These are phyloP conservation scores for Lolium rigidum DNA, from an alignment of 176 grass and related monocot genomes.

Conservation along the genomic window DNA sequence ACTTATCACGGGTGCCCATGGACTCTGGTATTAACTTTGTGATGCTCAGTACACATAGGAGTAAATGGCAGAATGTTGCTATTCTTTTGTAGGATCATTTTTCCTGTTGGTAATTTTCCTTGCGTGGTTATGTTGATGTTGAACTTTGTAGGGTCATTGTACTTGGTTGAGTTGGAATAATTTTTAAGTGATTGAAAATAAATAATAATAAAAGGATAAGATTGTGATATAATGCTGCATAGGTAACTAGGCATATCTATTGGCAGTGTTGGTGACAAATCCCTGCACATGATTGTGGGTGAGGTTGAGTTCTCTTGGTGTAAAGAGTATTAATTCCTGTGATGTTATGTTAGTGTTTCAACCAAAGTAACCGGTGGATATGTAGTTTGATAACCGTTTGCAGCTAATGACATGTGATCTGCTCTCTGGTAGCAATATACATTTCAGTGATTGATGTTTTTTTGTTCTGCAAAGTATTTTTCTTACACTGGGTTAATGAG, in stretches of 20 bases:
- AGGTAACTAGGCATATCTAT: not conserved
- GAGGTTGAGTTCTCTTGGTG: not conserved
- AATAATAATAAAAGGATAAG: not conserved
- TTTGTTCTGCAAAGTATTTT: not conserved
- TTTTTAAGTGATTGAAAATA: not conserved
- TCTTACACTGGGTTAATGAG: not conserved
- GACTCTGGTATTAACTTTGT: not conserved
- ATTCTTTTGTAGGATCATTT: not conserved
- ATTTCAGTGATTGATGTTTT: not conserved
- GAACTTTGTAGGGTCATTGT: not conserved
- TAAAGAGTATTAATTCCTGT: not conserved
- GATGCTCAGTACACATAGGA: not conserved
- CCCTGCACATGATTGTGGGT: not conserved
- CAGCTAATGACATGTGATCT: not conserved
- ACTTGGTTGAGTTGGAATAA: not conserved
- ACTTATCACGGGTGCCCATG: not conserved
- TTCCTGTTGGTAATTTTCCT: not conserved
- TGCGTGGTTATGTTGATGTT: not conserved
- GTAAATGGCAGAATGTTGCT: not conserved
- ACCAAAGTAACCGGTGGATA: not conserved
- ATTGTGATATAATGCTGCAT: not conserved
- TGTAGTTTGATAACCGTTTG: not conserved
- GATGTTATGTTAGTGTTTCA: not conserved
- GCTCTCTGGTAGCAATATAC: not conserved
- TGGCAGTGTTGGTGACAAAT: not conserved